Evolutionary conservation across 2,329 filamentous ascomycete species (phyloP), one percentile per base, ranked within the genome.

Genomic region (Curvularia hawaiiensis): DNA sequence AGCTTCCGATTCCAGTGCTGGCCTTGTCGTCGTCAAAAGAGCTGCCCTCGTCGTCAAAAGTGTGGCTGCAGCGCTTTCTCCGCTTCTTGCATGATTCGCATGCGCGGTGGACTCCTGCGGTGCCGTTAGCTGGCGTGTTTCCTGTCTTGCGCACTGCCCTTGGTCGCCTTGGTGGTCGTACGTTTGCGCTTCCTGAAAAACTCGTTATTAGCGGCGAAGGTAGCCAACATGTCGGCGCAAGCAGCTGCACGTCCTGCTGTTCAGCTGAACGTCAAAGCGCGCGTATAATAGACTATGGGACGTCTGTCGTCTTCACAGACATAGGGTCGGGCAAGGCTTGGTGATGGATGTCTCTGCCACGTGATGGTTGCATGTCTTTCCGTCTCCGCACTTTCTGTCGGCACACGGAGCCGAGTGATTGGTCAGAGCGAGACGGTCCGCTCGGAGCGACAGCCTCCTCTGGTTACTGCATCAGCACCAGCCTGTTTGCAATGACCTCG

Each of bases 31-130:
- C 47, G 16, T 50, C 47, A 30, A 50, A 50, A 20, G 47, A 30
- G n/a, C 22, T 50, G 47, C 31, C 62, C 33, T 77, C 73, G 31
- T 73, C 74, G 60, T 74, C 74, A 52, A 79, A 77, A 14, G 75
- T 77, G 62, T 79, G 77, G 59, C 70, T 75, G 63, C 77, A 79
- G 52, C 77, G 72, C 66, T 79, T 79, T 69, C 77, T 72, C 50
- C 77, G 70, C 63, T 77, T 79, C 69, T 79, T 79, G 69, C 78
- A 79, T 54, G 73, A 72, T 68, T 79, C 77, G 61, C 78, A 79
- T 50, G 78, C 78, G 53, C 76, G 71, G 58, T 78, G 75, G 54
- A 78, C 77, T 58, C 72, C 72, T 75, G 53, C 41, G 52, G 54
- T 39, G 54, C 44, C 45, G 68, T 73, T 68, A 73, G 71, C 62